phyloP scores from a whole-genome alignment of 2,329 filamentous ascomycete species.

The Albophoma yamanashiensis region DNA sequence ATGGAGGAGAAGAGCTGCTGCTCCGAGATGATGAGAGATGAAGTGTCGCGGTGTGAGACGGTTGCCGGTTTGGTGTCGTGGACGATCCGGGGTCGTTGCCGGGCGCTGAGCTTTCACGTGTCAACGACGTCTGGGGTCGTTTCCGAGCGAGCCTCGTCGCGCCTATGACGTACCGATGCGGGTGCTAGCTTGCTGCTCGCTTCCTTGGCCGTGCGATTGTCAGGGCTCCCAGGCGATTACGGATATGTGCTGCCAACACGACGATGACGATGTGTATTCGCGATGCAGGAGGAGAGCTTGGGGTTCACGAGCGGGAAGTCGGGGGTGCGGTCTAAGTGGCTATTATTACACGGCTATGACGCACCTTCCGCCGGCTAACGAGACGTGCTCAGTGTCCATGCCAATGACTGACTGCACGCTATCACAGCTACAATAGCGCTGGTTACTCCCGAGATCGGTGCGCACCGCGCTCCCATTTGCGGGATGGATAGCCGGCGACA shows the following conservation, averaged over 20 bases:
- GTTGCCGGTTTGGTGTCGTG: constrained; percentile 4
- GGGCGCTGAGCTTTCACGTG: constrained; percentile 19
- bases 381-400: neutral
- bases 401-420: neutral
- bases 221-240: neutral
- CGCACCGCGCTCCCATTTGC: neutral
- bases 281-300: neutral
- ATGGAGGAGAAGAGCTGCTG: neutral
- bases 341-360: neutral
- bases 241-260: neutral
- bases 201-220: no score
- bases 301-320: neutral
- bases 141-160: constrained; percentile 3
- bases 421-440: neutral
- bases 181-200: neutral
- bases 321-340: neutral
- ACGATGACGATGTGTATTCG: neutral
- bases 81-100: constrained; percentile 1
- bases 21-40: constrained; percentile 1
- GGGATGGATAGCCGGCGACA: neutral
- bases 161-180: neutral
- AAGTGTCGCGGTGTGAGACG: neutral
- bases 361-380: neutral
- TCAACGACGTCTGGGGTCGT: constrained; percentile 10
- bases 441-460: neutral